Base-by-base conservation (phyloP, 2,329 filamentous ascomycete species). In the Exserohilum turcica region DNA sequence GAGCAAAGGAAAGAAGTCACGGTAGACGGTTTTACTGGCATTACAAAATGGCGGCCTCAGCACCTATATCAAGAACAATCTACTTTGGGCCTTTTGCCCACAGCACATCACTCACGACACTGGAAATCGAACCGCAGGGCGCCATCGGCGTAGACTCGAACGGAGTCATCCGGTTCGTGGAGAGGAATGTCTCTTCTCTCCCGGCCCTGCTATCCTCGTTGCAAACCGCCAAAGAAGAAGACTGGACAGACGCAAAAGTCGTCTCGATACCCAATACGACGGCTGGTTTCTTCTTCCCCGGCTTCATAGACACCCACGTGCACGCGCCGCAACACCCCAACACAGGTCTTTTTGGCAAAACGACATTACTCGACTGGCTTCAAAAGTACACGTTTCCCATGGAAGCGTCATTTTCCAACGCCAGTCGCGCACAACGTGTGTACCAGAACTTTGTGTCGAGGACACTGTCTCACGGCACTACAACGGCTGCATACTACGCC, bases 281-380 rank as follows among this genome's bases (percentile, higher is more conserved):
- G 7, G 81, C 82, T 9, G 83, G 89, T 48, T 93, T 93, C 77
- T 92, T 91, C 79, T 93, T 94, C 65, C 90, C 90, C 0, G 90
- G 90, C 5, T 92, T 93, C 68, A 86, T 94, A 55, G 93, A 99
- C 74, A 96, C 94, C 0, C 94, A 99, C 73, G 89, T 96, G 52
- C 94, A 99, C 73, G 94, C 94, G 7, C 85, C 92, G 0, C 94
- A 99, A 77, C 97, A 96, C 67, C 92, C 93, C 52, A 99, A 99
- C 70, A 85, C 86, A 1, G 94, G 94, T 54, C 88, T 99, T 59
- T 97, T 97, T 71, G 94, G 94, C 67, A 94, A 92, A 61, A 88
- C 90, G 0, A 97, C 93, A 0, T 86, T 99, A 28, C 84, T 99
- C 12, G 89, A 94, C 76, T 99, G 94, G 94, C 81, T 99, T 5